A percentile compares a stretch with the other conserved stretches of the same genome.
phyloP scores from a whole-genome alignment of 148 eudicot species.

The Camellia granthamiana region DNA sequence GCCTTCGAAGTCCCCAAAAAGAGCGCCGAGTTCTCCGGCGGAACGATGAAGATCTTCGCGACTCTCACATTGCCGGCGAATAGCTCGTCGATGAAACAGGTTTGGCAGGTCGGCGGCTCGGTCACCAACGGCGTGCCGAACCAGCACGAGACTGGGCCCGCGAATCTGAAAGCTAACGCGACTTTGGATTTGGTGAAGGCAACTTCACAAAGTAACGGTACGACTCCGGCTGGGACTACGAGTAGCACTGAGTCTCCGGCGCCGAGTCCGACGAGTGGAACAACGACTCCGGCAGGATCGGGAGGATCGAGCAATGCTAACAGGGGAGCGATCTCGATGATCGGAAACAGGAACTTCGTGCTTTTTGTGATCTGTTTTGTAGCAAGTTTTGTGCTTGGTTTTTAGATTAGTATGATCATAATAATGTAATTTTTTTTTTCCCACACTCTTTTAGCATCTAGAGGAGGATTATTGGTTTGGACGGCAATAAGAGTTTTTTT shows the following conservation, averaged over 20 bases:
- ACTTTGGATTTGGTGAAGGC: conserved; percentile 19
- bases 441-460: no score
- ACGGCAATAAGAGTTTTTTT: no score
- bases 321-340: background rate
- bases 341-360: background rate
- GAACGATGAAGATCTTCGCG: background rate
- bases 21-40: background rate
- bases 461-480: no score
- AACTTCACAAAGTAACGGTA: background rate
- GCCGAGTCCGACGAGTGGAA: background rate
- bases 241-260: background rate
- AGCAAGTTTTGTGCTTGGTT: background rate
- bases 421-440: no score
- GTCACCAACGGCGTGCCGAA: background rate
- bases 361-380: background rate
- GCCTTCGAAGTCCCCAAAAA: background rate
- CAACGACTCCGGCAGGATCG: no score
- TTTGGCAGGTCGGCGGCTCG: conserved; percentile 11
- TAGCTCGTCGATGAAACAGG: background rate
- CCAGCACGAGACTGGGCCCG: background rate
- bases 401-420: no score
- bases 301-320: background rate
- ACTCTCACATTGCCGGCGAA: background rate
- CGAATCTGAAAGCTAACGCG: conserved; percentile 4
- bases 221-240: background rate